Evolutionary conservation across 257 asterid species (phyloP).

Genomic region (Nicotiana obtusifolia): DNA sequence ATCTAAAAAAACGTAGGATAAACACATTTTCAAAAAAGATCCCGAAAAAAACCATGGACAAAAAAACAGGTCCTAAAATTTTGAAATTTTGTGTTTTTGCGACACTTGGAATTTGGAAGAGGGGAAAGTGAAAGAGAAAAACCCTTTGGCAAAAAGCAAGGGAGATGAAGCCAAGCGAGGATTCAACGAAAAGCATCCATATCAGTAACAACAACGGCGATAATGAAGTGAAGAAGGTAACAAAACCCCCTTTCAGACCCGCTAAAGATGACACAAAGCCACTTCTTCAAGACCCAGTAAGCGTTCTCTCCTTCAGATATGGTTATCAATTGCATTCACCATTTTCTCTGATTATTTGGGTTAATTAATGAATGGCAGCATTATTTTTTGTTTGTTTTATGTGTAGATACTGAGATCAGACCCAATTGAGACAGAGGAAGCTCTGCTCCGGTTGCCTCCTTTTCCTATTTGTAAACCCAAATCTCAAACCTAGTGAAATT

Average conservation of each 20-base stretch:
- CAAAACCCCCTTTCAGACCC: conserved; percentile 60
- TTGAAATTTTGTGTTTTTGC: too few relatives aligned
- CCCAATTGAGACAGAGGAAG: conserved; percentile 89
- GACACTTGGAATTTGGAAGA: too few relatives aligned
- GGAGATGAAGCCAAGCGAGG: conserved; percentile 25
- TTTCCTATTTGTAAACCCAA: conserved; percentile 37
- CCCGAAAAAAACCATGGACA: too few relatives aligned
- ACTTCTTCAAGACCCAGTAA: conserved; percentile 70
- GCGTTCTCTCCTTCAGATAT: neutral
- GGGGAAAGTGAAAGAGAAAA: too few relatives aligned
- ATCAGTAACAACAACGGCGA: conserved; percentile 9
- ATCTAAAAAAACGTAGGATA: too few relatives aligned
- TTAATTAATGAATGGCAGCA: neutral
- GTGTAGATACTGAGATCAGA: conserved; percentile 70
- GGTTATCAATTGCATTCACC: neutral
- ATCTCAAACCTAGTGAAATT: neutral
- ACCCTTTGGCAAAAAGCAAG: too few relatives aligned
- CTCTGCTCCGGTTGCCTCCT: conserved; percentile 75
- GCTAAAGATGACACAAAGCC: conserved; percentile 81
- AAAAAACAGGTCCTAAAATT: too few relatives aligned
- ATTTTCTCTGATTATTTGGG: neutral
- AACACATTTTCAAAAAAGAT: too few relatives aligned
- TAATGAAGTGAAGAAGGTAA: conserved; percentile 17
- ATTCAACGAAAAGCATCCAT: conserved; percentile 17
- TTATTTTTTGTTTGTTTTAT: neutral